Evolutionary conservation across 352 stramenopile genomes (phyloP).

Genomic region (Globisporangium alternatum): DNA sequence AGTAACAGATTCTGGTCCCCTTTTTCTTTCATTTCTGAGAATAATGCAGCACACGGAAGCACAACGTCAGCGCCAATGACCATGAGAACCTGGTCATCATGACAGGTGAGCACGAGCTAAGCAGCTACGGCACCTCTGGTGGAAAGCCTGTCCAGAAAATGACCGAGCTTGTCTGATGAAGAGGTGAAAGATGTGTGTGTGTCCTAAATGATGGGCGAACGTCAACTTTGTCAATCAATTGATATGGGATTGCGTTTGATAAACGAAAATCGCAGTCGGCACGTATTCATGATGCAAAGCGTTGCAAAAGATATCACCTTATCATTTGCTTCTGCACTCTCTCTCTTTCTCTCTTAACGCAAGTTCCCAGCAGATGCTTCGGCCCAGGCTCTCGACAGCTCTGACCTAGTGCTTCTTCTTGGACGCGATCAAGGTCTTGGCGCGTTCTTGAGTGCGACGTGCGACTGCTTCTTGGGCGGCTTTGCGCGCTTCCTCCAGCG

Average conservation of each 20-base stretch:
- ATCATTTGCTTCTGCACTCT: background rate
- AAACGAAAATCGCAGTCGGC: background rate
- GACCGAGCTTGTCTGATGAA: background rate
- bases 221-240: background rate
- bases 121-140: slow-evolving; percentile 4
- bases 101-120: background rate
- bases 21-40: too few species aligned
- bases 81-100: slow-evolving; percentile 9
- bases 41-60: too few species aligned
- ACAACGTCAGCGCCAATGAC: slow-evolving; percentile 4
- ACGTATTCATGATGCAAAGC: background rate
- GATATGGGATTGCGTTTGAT: background rate
- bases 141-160: background rate
- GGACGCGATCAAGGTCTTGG: slow-evolving; percentile 43
- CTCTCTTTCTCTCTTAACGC: background rate
- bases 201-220: background rate
- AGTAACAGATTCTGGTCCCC: too few species aligned
- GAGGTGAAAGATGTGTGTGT: too few species aligned
- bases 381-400: background rate
- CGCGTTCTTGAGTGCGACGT: slow-evolving; percentile 59
- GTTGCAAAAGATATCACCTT: background rate
- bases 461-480: slow-evolving; percentile 75
- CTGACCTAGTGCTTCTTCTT: slow-evolving; percentile 67
- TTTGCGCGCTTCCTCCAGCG: slow-evolving; percentile 56
- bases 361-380: background rate